phyloP scores from a whole-genome alignment of 2,329 filamentous ascomycete species.

The Calonectria crousiana region DNA sequence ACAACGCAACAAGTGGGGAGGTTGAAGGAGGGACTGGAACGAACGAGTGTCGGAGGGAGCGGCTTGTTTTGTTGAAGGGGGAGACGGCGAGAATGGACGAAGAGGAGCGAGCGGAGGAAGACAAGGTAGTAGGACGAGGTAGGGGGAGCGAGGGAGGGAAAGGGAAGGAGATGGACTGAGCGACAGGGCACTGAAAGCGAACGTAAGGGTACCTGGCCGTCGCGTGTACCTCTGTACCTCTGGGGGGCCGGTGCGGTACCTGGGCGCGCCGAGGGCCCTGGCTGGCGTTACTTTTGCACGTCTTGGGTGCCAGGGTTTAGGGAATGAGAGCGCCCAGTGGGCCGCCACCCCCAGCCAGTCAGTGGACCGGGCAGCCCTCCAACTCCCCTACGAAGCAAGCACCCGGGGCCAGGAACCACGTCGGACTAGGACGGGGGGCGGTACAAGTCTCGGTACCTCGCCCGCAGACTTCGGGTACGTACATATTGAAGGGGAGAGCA shows the following conservation, averaged over 20 bases:
- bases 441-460: slow-evolving; percentile 19
- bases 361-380: slow-evolving; percentile 12
- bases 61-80: slow-evolving; percentile 57
- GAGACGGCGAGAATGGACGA: slow-evolving; percentile 45
- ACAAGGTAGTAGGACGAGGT: slow-evolving; percentile 39
- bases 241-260: slow-evolving; percentile 12
- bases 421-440: slow-evolving; percentile 15
- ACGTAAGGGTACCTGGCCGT: slow-evolving; percentile 5
- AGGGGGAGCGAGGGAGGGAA: slow-evolving; percentile 42
- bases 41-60: slow-evolving; percentile 52
- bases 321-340: slow-evolving; percentile 25
- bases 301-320: slow-evolving; percentile 24
- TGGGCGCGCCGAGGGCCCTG: slow-evolving; percentile 12
- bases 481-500: slow-evolving; percentile 1
- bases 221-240: slow-evolving; percentile 12
- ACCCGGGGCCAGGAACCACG: slow-evolving; percentile 12
- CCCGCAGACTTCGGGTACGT: slow-evolving; percentile 8
- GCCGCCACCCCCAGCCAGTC: slow-evolving; percentile 19
- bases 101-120: slow-evolving; percentile 39
- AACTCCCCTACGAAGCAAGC: slow-evolving; percentile 11
- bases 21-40: slow-evolving; percentile 57
- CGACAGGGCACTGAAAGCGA: slow-evolving; percentile 11
- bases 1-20: slow-evolving; percentile 45
- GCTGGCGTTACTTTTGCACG: slow-evolving; percentile 20
- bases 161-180: slow-evolving; percentile 38